These are phyloP conservation scores for Mortierella polycephala DNA, from an alignment of 371 early-diverging fungal species.

Conservation along the genomic window DNA sequence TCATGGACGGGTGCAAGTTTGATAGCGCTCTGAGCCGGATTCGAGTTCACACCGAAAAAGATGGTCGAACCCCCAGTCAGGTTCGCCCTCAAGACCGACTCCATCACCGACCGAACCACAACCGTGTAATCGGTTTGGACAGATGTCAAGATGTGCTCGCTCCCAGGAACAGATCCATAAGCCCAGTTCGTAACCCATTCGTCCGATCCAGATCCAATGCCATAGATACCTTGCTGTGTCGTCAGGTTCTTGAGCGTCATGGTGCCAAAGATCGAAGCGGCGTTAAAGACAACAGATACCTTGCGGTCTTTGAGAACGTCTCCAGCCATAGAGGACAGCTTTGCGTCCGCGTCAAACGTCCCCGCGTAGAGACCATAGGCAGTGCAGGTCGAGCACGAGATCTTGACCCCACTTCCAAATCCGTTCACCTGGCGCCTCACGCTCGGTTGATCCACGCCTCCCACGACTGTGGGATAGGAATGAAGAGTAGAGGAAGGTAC, in stretches of 20 bases:
- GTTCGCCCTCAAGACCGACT: conserved; percentile 31
- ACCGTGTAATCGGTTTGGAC: conserved; percentile 46
- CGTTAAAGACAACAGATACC: conserved; percentile 49
- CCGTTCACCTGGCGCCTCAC: conserved; percentile 50
- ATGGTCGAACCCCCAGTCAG: conserved; percentile 35
- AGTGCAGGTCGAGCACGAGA: conserved; percentile 32
- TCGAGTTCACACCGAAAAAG: conserved; percentile 33
- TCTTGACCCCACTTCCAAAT: conserved; percentile 49
- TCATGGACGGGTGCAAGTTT: conserved; percentile 51
- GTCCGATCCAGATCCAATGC: conserved; percentile 48
- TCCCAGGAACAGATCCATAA: conserved; percentile 49
- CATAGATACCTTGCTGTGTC: conserved; percentile 34
- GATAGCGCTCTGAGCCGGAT: conserved; percentile 32
- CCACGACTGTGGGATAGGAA: conserved; percentile 22
- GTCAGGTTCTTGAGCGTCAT: conserved; percentile 46
- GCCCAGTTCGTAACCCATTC: conserved; percentile 57
- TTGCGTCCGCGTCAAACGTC: conserved; percentile 31
- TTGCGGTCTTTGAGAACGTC: conserved; percentile 20
- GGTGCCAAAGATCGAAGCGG: conserved; percentile 49
- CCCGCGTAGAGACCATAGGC: conserved; percentile 46
- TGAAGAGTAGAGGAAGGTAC: not conserved
- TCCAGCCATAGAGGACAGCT: conserved; percentile 5
- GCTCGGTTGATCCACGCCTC: conserved; percentile 52
- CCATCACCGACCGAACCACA: conserved; percentile 31
- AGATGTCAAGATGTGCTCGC: conserved; percentile 44